Evolutionary conservation across 108 stramenopile species (phyloP).

Genomic region (Stephanodiscus minutulus): DNA sequence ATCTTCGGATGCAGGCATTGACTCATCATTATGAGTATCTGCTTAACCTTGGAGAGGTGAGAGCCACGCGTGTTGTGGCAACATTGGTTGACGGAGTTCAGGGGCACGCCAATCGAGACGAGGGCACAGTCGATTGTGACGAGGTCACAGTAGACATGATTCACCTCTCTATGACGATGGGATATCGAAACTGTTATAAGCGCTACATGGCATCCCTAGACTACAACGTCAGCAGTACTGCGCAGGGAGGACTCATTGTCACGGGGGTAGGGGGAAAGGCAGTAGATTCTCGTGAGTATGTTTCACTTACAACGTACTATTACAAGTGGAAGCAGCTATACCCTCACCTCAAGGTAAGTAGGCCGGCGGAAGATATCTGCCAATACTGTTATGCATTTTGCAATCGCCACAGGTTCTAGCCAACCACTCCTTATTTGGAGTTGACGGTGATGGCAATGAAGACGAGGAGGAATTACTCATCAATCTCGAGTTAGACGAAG

Average conservation of each 20-base stretch:
- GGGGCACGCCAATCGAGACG: no score
- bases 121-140: no score
- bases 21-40: neutral
- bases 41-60: neutral
- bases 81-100: no score
- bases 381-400: neutral
- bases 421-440: no score
- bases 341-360: constrained; percentile 15
- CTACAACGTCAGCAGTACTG: neutral
- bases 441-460: no score
- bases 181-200: neutral
- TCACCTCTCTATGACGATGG: neutral
- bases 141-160: neutral
- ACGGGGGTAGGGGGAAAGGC: no score
- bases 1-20: neutral
- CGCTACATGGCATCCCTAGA: neutral
- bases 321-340: neutral
- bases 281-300: no score
- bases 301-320: constrained; percentile 1
- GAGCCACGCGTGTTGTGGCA: neutral
- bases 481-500: no score
- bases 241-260: neutral
- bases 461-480: no score
- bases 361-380: constrained; percentile 7
- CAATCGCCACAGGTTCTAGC: constrained; percentile 3